phyloP scores from a whole-genome alignment of 2,329 filamentous ascomycete species.

The Trichoderma sp. region DNA sequence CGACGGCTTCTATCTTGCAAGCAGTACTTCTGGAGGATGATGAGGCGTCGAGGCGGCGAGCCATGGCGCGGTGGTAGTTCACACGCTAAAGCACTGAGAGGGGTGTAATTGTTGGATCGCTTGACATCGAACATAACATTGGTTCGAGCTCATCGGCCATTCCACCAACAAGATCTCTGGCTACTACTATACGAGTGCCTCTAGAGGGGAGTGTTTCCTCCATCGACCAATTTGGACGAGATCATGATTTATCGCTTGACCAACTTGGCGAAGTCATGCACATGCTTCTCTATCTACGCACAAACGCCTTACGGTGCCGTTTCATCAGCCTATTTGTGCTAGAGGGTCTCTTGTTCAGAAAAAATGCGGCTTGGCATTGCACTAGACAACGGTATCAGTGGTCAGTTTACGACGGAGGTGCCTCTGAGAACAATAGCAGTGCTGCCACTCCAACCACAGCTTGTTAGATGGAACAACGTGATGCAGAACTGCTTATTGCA shows the following conservation, averaged over 20 bases:
- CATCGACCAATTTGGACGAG: not conserved
- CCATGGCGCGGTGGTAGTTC: not conserved
- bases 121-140: not conserved
- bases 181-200: not conserved
- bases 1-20: not conserved
- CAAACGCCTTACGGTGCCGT: not conserved
- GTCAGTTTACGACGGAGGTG: not conserved
- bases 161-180: not conserved
- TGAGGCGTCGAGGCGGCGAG: not conserved
- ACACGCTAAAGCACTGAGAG: not conserved
- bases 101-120: not conserved
- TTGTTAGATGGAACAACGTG: not conserved
- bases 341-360: not conserved
- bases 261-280: not conserved
- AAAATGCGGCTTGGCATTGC: not conserved
- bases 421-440: not conserved
- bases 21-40: not conserved
- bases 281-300: not conserved
- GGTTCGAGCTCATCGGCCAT: not conserved
- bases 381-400: not conserved
- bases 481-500: not conserved
- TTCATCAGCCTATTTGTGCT: not conserved
- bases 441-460: not conserved
- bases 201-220: not conserved
- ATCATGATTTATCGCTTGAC: not conserved